Evolutionary conservation across 148 eudicot species (phyloP), one percentile per base, ranked within the genome.

Genomic region (Diospyros kaki): DNA sequence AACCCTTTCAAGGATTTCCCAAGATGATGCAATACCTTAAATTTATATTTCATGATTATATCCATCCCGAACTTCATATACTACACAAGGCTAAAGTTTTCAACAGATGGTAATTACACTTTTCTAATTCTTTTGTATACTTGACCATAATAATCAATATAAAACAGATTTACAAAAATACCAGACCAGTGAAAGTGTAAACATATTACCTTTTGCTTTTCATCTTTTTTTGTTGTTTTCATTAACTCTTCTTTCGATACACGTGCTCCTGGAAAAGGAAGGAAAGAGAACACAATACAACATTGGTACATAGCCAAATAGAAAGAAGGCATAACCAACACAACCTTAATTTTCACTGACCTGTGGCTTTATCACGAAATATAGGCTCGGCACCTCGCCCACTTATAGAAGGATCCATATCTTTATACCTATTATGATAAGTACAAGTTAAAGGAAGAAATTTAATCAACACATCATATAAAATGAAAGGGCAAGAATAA

Each of bases 191-290:
- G 43, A 69, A 38, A 53, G 55, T 68, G 10, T 28, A 28, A n/a
- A n/a, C 9, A 43, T n/a, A 9, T 69, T 87, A 94, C 98, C 98
- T 92, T 94, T 7, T 93, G 97, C 84, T 94, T 92, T 83, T 92
- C 89, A 69, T 89, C 86, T 76, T 94, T 90, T 80, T 90, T 86
- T 62, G 82, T 82, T 42, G 89, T 77, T 74, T 92, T 84, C 41
- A 83, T n/a, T 75, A 83, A 84, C 79, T 92, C 91, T 1, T 90
- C 96, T 79, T 89, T 90, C 38, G 98, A 81, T 81, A 95, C 84
- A 62, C 91, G 96, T 56, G 80, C 75, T 66, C 98, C 98, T 92
- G 86, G 65, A 84, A 79, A 46, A 72, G 28, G 63, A 69, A 2
- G 12, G 46, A 73, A 56, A 17, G 65, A 55, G 68, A 71, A 40